These are phyloP conservation scores for Monilinia polystroma DNA, from an alignment of 2,329 filamentous ascomycete genomes.

Conservation along the genomic window DNA sequence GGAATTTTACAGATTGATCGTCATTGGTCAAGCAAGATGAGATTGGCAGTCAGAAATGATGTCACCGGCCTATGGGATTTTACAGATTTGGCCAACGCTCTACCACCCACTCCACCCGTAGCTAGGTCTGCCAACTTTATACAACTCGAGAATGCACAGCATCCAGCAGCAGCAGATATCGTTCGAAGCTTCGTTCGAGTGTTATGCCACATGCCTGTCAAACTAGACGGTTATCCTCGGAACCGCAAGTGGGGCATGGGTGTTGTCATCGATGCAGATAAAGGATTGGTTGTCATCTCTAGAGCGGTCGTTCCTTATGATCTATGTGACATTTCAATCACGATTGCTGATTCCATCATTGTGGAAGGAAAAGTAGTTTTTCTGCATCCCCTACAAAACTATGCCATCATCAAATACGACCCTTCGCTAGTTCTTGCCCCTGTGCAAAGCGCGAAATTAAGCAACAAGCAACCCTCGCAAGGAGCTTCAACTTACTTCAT, in stretches of 20 bases:
- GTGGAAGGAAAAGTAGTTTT: slow-evolving; percentile 94
- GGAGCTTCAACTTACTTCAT: slow-evolving; percentile 94
- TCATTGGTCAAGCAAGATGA: slow-evolving; percentile 96
- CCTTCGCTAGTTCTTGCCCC: slow-evolving; percentile 90
- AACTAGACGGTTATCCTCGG: slow-evolving; percentile 96
- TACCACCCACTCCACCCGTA: slow-evolving; percentile 71
- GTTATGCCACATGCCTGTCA: slow-evolving; percentile 88
- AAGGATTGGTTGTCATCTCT: slow-evolving; percentile 92
- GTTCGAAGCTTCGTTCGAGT: slow-evolving; percentile 94
- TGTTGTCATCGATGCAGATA: slow-evolving; percentile 93
- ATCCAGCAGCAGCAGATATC: slow-evolving; percentile 87
- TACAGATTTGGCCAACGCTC: slow-evolving; percentile 73
- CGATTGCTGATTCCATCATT: slow-evolving; percentile 94
- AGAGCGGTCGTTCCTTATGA: slow-evolving; percentile 94
- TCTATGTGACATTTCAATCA: slow-evolving; percentile 92
- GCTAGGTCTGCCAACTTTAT: slow-evolving; percentile 86
- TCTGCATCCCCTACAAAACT: slow-evolving; percentile 95
- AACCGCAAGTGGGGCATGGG: slow-evolving; percentile 94
- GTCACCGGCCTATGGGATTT: slow-evolving; percentile 93
- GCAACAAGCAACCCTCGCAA: slow-evolving; percentile 80
- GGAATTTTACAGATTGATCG: slow-evolving; percentile 89
- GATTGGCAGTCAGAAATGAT: slow-evolving; percentile 87
- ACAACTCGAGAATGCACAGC: slow-evolving; percentile 80
- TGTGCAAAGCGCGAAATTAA: slow-evolving; percentile 83
- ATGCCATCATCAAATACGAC: slow-evolving; percentile 93